Evolutionary conservation across 2,329 filamentous ascomycete species (phyloP).

Genomic region (Fusarium domesticum): DNA sequence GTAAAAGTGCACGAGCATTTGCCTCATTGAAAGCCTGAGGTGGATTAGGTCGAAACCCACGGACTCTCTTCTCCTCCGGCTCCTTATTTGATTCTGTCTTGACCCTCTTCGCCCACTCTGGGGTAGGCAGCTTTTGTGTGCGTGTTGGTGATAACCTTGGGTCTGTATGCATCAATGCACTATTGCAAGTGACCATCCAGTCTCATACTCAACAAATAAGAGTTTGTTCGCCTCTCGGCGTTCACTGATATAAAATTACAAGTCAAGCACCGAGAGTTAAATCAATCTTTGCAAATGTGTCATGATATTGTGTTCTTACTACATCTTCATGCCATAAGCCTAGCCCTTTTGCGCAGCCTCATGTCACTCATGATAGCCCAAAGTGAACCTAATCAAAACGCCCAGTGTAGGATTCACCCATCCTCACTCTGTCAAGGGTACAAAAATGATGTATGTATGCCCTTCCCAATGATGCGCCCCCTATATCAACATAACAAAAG

Average conservation of each 20-base stretch:
- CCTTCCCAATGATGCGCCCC: conserved; percentile 27
- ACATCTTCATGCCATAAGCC: conserved; percentile 17
- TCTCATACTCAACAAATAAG: no score
- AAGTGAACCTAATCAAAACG: conserved; percentile 25
- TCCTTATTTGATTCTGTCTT: conserved; percentile 7
- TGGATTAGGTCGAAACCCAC: conserved; percentile 33
- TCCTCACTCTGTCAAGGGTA: conserved; percentile 21
- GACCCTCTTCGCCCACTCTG: conserved; percentile 14
- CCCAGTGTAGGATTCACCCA: conserved; percentile 20
- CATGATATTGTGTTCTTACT: conserved; percentile 26
- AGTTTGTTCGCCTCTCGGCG: no score
- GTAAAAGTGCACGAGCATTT: conserved; percentile 39
- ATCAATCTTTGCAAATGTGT: conserved; percentile 20
- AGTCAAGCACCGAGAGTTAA: conserved; percentile 1
- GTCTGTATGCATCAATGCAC: no score
- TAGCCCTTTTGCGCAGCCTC: conserved; percentile 27
- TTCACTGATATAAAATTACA: neutral
- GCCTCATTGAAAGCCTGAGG: conserved; percentile 37
- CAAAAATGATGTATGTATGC: conserved; percentile 24
- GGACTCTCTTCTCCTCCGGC: conserved; percentile 35
- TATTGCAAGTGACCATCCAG: no score
- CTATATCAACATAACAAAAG: conserved; percentile 25
- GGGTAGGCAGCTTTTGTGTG: no score
- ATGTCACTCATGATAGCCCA: conserved; percentile 28
- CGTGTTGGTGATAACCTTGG: no score